Evolutionary conservation across 768 basidiomycete species (phyloP).

Genomic region (Porpolomopsis calyptriformis): DNA sequence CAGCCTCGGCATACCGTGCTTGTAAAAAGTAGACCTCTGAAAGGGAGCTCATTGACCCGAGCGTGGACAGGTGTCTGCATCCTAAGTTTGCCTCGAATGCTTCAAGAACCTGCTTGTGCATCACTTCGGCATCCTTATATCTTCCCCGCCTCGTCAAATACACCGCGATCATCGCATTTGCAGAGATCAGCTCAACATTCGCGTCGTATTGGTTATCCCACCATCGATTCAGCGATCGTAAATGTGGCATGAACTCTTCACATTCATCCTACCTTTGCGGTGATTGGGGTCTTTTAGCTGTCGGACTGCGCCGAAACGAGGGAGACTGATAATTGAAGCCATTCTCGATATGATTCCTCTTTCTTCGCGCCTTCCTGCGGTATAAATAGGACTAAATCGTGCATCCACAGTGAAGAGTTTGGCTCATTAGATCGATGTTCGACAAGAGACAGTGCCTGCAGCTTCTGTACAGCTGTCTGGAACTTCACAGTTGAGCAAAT

Average conservation of each 20-base stretch:
- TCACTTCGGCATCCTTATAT: neutral
- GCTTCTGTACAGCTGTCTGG: neutral
- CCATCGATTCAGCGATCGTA: neutral
- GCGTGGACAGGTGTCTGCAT: no score
- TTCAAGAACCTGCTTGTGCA: neutral
- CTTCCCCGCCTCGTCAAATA: neutral
- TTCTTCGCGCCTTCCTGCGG: neutral
- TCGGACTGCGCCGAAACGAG: neutral
- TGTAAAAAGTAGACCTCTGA: no score
- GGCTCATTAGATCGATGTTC: neutral
- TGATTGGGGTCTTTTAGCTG: neutral
- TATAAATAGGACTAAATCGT: neutral
- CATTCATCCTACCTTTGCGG: neutral
- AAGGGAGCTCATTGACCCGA: no score
- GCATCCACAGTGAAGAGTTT: neutral
- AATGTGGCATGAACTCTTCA: neutral
- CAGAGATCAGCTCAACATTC: neutral
- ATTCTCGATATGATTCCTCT: neutral
- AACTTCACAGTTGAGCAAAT: no score
- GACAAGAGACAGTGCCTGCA: neutral
- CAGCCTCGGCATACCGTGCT: no score
- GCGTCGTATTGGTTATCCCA: neutral
- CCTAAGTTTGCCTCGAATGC: no score
- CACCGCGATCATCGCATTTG: neutral
- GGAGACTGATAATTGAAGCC: neutral